Conservation (phyloP, 176 grass and related monocot genomes). For the maize (Zea mays) region DNA sequence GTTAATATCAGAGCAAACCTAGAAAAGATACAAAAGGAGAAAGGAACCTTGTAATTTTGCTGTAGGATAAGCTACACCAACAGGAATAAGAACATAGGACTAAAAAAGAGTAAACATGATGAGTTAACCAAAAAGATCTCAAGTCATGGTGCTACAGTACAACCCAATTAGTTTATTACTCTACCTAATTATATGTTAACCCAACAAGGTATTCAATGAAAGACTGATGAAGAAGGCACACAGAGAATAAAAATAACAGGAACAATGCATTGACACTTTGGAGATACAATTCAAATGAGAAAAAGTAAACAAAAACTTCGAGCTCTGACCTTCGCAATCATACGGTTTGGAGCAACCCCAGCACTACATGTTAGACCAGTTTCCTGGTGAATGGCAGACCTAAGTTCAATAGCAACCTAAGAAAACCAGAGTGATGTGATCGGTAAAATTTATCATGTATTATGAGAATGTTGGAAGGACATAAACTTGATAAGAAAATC, state of each 20-base stretch:
- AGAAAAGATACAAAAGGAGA: slow-evolving; percentile 10
- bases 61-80: neutral
- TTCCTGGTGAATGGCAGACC: slow-evolving; percentile 67
- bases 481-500: neutral
- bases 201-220: neutral
- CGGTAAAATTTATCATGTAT: slow-evolving; percentile 27
- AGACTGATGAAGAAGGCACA: slow-evolving; percentile 1
- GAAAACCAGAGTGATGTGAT: slow-evolving; percentile 19
- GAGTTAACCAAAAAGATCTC: slow-evolving; percentile 3
- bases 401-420: slow-evolving; percentile 89
- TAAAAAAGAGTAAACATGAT: neutral
- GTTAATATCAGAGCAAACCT: slow-evolving; percentile 99
- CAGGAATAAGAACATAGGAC: neutral
- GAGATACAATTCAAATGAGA: slow-evolving; percentile 3
- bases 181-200: slow-evolving; percentile 9
- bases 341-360: slow-evolving; percentile 83
- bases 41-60: neutral
- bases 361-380: slow-evolving; percentile 96
- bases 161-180: slow-evolving; percentile 15
- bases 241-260: neutral
- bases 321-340: slow-evolving; percentile 80
- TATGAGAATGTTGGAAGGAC: slow-evolving; percentile 2
- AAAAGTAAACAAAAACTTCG: neutral
- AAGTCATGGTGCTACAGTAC: neutral
- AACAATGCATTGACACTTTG: neutral